Base-by-base conservation (phyloP, 2,329 filamentous ascomycete species). In the Parastagonospora avenae region DNA sequence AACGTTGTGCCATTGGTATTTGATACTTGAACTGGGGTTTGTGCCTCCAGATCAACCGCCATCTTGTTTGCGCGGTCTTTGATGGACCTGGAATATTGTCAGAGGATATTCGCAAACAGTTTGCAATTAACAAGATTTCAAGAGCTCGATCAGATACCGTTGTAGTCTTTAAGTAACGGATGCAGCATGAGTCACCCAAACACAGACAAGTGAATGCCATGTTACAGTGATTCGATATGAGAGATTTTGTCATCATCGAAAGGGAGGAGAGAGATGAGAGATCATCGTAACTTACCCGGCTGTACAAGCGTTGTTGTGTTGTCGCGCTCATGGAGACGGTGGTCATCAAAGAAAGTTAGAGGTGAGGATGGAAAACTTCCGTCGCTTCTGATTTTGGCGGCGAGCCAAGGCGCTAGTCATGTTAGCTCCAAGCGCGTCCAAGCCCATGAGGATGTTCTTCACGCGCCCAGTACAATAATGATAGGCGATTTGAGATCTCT, bases 131-230 rank as follows among this genome's bases (percentile, higher is more conserved):
- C 12, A 38, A 29, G 11, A 8, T 10, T 28, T 29, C 16, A 16
- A 32, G 41, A 16, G 16, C 8, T 42, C 36, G 53, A 59, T 72
- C 70, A 73, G 70, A 73, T 71, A 72, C 69, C 68, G 70, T 73
- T 71, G 70, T 72, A 73, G 70, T 73, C 69, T 72, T 65, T 64
- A 59, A 59, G 48, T 63, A 60, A 60, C 60, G 63, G 55, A 54
- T 59, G 59, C 66, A 71, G 58, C 68, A 73, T 66, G 59, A 66
- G 64, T 46, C 52, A 49, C 57, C 49, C 54, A 50, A 55, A 55
- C 52, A 54, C 61, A 66, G 57, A 48, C 67, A 71, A 70, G 49
- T 69, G 67, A 70, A 68, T 68, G 65, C 55, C 52, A 16, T 60
- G 59, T 52, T 52, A 44, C 54, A 48, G 54, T 52, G 46, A 47